A percentile compares a stretch with the other conserved stretches of the same genome.
Conservation (phyloP, 73 alveolate genomes). For the Tetrahymena malaccensis region DNA sequence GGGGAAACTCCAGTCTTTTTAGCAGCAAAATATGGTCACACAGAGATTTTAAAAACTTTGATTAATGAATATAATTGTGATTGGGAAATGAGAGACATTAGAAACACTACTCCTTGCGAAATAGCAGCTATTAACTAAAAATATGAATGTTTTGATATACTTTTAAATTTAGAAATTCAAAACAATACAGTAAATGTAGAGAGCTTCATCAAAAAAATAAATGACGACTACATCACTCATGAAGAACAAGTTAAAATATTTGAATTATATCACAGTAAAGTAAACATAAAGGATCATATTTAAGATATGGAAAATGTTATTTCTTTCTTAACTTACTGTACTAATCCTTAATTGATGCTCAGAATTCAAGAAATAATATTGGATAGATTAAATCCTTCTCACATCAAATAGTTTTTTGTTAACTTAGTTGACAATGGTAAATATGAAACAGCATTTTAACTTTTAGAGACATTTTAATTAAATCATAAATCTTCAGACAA, state of each 20-base stretch:
- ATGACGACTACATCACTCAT: neutral
- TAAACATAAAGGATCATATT: neutral
- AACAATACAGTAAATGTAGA: neutral
- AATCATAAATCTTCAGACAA: neutral
- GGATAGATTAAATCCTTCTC: neutral
- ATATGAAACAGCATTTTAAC: neutral
- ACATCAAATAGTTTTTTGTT: neutral
- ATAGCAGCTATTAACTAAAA: slow-evolving; percentile 10
- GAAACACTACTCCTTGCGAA: slow-evolving; percentile 19
- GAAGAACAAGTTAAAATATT: neutral
- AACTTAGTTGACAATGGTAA: neutral
- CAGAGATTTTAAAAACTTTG: slow-evolving; percentile 4
- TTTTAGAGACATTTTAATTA: neutral
- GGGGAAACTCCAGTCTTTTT: slow-evolving; percentile 32
- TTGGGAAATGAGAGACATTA: neutral
- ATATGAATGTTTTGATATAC: neutral
- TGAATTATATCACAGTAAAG: neutral
- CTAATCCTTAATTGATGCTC: neutral
- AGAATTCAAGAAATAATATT: neutral
- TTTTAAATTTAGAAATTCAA: neutral
- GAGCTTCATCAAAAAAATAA: neutral
- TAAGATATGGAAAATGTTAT: neutral
- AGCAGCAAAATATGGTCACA: slow-evolving; percentile 34
- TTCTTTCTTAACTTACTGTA: neutral
- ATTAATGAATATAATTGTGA: neutral